Evolutionary conservation across 495 filamentous ascomycete genomes (phyloP), one percentile per base, ranked within the genome.

Genomic region (Annulohypoxylon maeteangense): DNA sequence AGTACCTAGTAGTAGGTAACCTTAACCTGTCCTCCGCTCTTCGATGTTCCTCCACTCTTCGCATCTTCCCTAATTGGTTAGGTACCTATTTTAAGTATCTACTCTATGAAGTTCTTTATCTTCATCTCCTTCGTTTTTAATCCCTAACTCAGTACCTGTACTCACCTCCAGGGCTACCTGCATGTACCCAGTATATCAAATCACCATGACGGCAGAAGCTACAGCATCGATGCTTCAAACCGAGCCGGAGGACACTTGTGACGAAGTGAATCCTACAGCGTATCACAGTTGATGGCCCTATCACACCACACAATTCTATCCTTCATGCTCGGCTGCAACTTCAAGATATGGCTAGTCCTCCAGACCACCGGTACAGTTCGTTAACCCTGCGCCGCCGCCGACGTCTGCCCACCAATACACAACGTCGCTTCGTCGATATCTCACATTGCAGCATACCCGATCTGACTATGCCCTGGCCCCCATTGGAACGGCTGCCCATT

Each of bases 401-500:
- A 66, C 34, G 42, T 22, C 62, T 53, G 36, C 58, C 56, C 56
- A 57, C 68, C 68, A 56, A 62, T 71, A 8, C 32, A 23, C 23
- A 29, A 48, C 34, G 25, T 62, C 22, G 56, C 51, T 66, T 51
- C 56, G 50, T 62, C 31, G 47, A 62, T 67, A 48, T 67, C 64
- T 67, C 16, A 68, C 47, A 45, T 68, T 50, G 56, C 51, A 71
- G 63, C 29, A 47, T 55, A 44, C 53, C 47, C 70, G 63, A 71
- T 71, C 68, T 58, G 53, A 48, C 58, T 48, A 62, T 50, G 11
- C 58, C 44, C 58, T 67, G 44, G 58, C 58, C 65, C 68, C 68
- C 53, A 71, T 71, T 71, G 68, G 68, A 66, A 71, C 68, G 68
- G 68, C 51, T 71, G 53, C 58, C 45, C 68, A 71, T 71, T 71